Evolutionary conservation across 441 rosid species (phyloP).

Genomic region (Codiaeum variegatum): DNA sequence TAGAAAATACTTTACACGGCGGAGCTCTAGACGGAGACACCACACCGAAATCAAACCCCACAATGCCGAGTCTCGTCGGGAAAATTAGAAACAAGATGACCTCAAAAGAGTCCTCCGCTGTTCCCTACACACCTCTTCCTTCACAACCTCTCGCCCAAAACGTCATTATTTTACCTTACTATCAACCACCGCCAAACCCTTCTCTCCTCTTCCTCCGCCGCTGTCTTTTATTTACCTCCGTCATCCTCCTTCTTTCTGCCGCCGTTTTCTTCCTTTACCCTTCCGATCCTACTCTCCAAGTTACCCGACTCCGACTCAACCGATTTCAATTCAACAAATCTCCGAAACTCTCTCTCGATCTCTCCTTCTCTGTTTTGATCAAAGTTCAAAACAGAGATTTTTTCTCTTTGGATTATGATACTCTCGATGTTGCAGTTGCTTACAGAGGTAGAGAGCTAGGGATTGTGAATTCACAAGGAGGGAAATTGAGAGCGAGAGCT

Average conservation of each 20-base stretch:
- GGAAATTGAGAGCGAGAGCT: constrained; percentile 51
- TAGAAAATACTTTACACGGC: not conserved
- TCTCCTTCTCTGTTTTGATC: constrained; percentile 57
- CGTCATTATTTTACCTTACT: constrained; percentile 47
- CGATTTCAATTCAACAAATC: constrained; percentile 44
- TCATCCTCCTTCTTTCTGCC: constrained; percentile 44
- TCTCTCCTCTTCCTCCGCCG: constrained; percentile 36
- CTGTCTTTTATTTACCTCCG: constrained; percentile 34
- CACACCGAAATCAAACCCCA: not conserved
- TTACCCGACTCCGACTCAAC: constrained; percentile 58
- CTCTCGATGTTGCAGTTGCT: constrained; percentile 57
- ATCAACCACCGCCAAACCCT: constrained; percentile 25
- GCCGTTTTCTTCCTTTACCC: constrained; percentile 60
- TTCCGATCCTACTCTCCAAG: constrained; percentile 51
- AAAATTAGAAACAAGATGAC: constrained; percentile 21
- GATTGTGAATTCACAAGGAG: constrained; percentile 51
- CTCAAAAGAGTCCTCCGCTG: constrained; percentile 29
- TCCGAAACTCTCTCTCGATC: constrained; percentile 46
- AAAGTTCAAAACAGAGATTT: constrained; percentile 58
- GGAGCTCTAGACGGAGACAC: not conserved
- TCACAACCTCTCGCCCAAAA: constrained; percentile 25
- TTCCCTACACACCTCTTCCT: constrained; percentile 42
- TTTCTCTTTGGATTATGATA: constrained; percentile 55
- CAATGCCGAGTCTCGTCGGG: no score
- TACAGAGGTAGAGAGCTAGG: constrained; percentile 76